Base-by-base conservation (phyloP, 2,329 filamentous ascomycete species). In the Aspergillus sp. region DNA sequence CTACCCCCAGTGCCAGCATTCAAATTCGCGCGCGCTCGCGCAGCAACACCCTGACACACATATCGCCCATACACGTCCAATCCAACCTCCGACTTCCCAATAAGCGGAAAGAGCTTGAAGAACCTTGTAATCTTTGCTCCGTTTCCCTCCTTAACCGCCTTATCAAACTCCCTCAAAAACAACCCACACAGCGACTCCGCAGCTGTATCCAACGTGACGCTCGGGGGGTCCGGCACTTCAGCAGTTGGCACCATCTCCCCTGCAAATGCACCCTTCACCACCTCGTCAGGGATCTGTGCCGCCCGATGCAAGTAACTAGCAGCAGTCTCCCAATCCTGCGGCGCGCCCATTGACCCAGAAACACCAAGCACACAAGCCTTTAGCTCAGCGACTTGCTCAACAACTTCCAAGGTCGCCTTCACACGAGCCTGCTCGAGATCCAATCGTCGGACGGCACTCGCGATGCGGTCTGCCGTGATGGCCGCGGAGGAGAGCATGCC, bases 251-350 rank as follows among this genome's bases (percentile, higher is more conserved):
- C 93, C 63, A 95, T 91, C 54, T 89, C 83, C 32, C 90, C 86
- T 0, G 93, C 91, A 64, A 98, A 98, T 13, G 83, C 80, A 22
- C 93, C 89, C 56, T 86, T 80, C 44, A 90, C 78, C 44, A 98
- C 91, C 1, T 85, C 77, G 44, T 83, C 78, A 0, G 91, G 90
- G 10, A 98, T 83, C 56, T 86, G 83, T 51, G 83, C 83, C 5
- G 93, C 90, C 41, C 91, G 82, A 53, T 86, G 82, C 49, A 98
- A 79, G 67, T 97, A 97, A 42, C 81, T 86, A 2, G 93, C 93
- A 3, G 93, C 93, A 3, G 89, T 93, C 69, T 98, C 93, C 93
- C 93, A 98, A 72, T 98, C 93, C 69, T 98, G 93, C 38, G 93
- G 89, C 4, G 90, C 91, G 30, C 91, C 93, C 93, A 98, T 98